Conservation (phyloP, 192 early-diverging fungal species). For the Backusella macrospora region DNA sequence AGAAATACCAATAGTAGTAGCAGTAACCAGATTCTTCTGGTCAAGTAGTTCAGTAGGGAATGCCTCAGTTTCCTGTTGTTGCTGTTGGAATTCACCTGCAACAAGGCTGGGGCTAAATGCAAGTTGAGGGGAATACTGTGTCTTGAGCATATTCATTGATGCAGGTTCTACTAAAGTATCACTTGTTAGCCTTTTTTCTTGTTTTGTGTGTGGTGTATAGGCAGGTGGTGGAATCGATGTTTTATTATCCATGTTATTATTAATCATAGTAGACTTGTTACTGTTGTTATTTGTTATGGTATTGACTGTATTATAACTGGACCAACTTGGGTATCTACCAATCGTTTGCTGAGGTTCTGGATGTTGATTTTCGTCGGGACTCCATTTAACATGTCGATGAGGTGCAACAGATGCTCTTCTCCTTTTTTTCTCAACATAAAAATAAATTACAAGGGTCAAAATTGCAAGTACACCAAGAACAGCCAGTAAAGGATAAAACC, state of each 20-base stretch:
- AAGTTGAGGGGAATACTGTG: constrained; percentile 26
- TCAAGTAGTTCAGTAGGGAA: neutral
- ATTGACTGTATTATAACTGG: constrained; percentile 1
- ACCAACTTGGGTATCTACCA: constrained; percentile 7
- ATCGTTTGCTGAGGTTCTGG: neutral
- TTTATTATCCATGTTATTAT: neutral
- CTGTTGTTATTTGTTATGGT: neutral
- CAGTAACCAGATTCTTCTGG: neutral
- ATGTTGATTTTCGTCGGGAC: neutral
- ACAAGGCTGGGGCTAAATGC: constrained; percentile 25
- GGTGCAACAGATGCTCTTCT: constrained; percentile 6
- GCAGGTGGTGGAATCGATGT: constrained; percentile 5
- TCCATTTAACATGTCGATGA: constrained; percentile 5
- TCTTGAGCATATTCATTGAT: neutral
- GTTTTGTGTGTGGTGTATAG: neutral
- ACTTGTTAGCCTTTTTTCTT: constrained; percentile 14
- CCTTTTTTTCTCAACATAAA: constrained; percentile 15
- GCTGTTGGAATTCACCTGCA: constrained; percentile 16
- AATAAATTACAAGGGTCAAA: constrained; percentile 9
- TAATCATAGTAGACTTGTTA: neutral
- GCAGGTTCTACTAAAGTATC: constrained; percentile 22
- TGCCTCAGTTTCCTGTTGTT: neutral
- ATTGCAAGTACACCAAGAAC: constrained; percentile 11
- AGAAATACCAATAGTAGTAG: neutral
- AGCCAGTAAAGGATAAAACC: constrained; percentile 19